These are phyloP conservation scores for Pochonia chlamydosporia DNA, from an alignment of 2,329 filamentous ascomycete species.

Conservation along the genomic window DNA sequence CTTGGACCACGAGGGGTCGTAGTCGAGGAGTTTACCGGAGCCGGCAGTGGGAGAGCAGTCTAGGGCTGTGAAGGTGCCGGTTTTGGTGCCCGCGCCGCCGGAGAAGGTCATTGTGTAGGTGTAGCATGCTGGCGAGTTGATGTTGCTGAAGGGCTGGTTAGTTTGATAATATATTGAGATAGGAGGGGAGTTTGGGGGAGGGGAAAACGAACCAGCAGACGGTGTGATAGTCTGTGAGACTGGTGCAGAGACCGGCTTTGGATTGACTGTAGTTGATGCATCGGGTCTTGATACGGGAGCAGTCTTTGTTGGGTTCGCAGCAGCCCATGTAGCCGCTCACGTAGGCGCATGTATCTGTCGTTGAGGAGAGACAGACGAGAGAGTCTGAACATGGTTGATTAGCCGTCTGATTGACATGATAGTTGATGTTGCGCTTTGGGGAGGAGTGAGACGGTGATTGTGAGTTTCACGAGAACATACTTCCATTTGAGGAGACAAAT, in stretches of 20 bases:
- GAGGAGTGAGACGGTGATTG: too few relatives aligned
- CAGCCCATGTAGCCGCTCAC: slow-evolving; percentile 24
- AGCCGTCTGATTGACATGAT: not conserved
- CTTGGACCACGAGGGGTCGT: slow-evolving; percentile 19
- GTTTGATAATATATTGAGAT: not conserved
- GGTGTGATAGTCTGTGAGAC: slow-evolving; percentile 24
- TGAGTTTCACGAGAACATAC: slow-evolving; percentile 19
- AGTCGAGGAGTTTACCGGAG: slow-evolving; percentile 21
- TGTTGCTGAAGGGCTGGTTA: too few relatives aligned
- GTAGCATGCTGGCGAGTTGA: slow-evolving; percentile 16
- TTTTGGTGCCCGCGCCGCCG: slow-evolving; percentile 6
- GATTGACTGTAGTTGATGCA: slow-evolving; percentile 25
- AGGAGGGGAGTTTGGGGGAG: too few relatives aligned
- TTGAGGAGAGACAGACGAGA: slow-evolving; percentile 20
- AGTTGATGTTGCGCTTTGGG: not conserved
- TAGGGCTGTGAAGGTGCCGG: slow-evolving; percentile 18
- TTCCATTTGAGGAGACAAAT: slow-evolving; percentile 18
- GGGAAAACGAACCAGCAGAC: slow-evolving; percentile 26
- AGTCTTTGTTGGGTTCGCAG: slow-evolving; percentile 22
- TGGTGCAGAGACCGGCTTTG: slow-evolving; percentile 17
- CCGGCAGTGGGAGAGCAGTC: slow-evolving; percentile 20
- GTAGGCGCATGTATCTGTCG: slow-evolving; percentile 19
- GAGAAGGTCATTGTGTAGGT: slow-evolving; percentile 20
- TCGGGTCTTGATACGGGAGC: slow-evolving; percentile 23
- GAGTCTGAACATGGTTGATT: slow-evolving; percentile 16